Base-by-base conservation (phyloP, 805 yeast genomes). In the Wickerhamiella galacta region DNA sequence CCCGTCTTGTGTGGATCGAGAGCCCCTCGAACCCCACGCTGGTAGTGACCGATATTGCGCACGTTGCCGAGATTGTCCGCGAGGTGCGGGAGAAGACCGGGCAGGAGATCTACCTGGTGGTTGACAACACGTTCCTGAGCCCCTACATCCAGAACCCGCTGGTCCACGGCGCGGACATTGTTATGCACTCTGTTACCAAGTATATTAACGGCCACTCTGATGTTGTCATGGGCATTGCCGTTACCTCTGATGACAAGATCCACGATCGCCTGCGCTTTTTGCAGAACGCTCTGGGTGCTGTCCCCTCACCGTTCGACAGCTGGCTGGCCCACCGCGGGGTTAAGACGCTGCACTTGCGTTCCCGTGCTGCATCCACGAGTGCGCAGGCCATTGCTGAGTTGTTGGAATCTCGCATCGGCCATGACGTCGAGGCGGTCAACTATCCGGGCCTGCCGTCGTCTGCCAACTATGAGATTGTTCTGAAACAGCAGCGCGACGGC, bases 311-410 rank as follows among this genome's bases (percentile, higher is more conserved):
- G 34, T 82, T 81, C 54, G 93, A 82, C 60, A 68, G 82, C 26
- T 81, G 93, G 93, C 72, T 80, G 55, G 85, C 92, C 35, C 93
- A 80, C 65, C 69, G 94, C 55, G 93, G 93, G 51, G 65, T 81
- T 51, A 81, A 78, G 66, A 81, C 93, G 26, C 64, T 80, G 51
- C 90, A 79, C 51, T 63, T 81, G 57, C 70, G 94, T 56, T 76
- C 71, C 25, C 66, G 70, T 49, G 78, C 75, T 47, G 75, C 90
- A 25, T 58, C 81, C 27, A 45, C 48, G 34, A 66, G 68, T 34
- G 93, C 93, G 19, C 66, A 59, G 44, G 64, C 65, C 46, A 72
- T 81, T 44, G 80, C 93, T 33, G 68, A 75, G 57, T 70, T 55
- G 53, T 66, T 81, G 52, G 52, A 52, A 27, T 38, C 45, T 17